A percentile compares a stretch with the other conserved stretches of the same genome.
phyloP scores from a whole-genome alignment of 805 yeast species.

The Saccharomycopsis babjevae region DNA sequence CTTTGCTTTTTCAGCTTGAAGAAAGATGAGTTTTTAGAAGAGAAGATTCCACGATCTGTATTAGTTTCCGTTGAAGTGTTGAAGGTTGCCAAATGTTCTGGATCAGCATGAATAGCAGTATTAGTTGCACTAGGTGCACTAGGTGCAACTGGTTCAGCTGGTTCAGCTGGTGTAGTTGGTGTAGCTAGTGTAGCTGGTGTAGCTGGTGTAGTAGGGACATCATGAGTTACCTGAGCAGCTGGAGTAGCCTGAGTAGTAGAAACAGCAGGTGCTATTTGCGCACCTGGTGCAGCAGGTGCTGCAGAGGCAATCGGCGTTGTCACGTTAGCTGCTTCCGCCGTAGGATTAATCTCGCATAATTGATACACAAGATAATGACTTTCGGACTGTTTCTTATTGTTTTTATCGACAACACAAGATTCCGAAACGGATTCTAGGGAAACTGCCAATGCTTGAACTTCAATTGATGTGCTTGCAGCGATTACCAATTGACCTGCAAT shows the following conservation, averaged over 20 bases:
- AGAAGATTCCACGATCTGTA: neutral
- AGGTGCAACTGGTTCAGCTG: neutral
- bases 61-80: neutral
- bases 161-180: conserved; percentile 1
- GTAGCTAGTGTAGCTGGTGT: neutral
- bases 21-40: neutral
- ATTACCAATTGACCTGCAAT: neutral
- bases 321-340: neutral
- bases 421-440: neutral
- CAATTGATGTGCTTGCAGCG: neutral
- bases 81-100: neutral
- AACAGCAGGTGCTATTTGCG: neutral
- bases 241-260: neutral
- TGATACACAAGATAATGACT: neutral
- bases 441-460: neutral
- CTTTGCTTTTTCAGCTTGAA: neutral
- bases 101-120: neutral
- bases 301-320: neutral
- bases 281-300: too few relatives aligned
- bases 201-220: neutral
- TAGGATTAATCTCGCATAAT: neutral
- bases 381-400: neutral
- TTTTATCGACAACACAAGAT: neutral
- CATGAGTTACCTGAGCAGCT: too few relatives aligned
- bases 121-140: neutral